A percentile compares a stretch with the other conserved stretches of the same genome.
These are phyloP conservation scores for Lumnitzera littorea DNA, from an alignment of 345 rosid genomes.

Conservation along the genomic window DNA sequence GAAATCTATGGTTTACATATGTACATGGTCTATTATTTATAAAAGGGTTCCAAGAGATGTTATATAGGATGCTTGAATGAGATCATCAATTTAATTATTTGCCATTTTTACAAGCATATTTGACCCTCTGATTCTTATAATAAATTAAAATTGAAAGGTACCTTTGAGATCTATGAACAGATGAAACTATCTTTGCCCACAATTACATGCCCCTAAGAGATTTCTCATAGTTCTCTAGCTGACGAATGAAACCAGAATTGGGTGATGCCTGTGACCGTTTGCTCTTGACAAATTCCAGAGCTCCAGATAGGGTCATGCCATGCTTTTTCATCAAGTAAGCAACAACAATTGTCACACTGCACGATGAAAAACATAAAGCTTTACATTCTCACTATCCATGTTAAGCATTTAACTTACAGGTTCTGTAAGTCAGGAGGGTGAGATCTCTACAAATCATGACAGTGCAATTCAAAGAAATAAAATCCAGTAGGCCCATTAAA, in stretches of 20 bases:
- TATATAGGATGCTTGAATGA: too few relatives aligned
- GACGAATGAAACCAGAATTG: constrained; percentile 48
- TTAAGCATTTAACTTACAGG: not conserved
- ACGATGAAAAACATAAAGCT: not conserved
- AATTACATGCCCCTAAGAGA: constrained; percentile 32
- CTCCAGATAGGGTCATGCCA: constrained; percentile 30
- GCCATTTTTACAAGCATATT: too few relatives aligned
- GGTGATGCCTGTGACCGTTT: constrained; percentile 39
- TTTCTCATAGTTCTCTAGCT: constrained; percentile 36
- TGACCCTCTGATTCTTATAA: too few relatives aligned
- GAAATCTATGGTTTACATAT: too few relatives aligned
- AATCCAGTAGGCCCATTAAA: too few relatives aligned
- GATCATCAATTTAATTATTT: too few relatives aligned
- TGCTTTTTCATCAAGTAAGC: constrained; percentile 33
- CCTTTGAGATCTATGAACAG: not conserved
- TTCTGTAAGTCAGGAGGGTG: not conserved
- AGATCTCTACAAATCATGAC: too few relatives aligned
- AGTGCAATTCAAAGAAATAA: too few relatives aligned
- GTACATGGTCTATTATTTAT: too few relatives aligned
- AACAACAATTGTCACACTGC: constrained; percentile 31
- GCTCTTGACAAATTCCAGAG: constrained; percentile 27
- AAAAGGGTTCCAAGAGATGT: too few relatives aligned
- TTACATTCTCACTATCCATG: not conserved
- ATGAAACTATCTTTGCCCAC: not conserved
- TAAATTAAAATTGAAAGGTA: too few relatives aligned